Evolutionary conservation across 1,284 basidiomycete species (phyloP).

Genomic region (Anthracocystis panici-leucophaei): DNA sequence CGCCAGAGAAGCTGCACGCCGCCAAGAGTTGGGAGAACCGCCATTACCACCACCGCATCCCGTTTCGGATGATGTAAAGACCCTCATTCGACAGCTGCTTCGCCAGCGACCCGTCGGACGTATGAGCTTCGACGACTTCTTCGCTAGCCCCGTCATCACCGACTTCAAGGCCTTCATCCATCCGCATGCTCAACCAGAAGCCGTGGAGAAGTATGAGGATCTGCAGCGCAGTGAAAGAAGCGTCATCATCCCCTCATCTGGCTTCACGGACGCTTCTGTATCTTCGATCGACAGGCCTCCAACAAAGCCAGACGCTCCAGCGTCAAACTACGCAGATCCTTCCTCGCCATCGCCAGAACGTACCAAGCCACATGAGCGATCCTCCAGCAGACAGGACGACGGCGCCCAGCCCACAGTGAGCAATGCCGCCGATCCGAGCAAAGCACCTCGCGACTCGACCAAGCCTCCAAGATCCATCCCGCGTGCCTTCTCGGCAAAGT

Average conservation of each 20-base stretch:
- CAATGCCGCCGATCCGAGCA: not conserved
- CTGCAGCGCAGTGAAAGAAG: conserved; percentile 42
- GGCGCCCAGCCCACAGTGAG: not conserved
- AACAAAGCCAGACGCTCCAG: not conserved
- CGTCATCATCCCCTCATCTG: conserved; percentile 37
- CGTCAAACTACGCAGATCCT: not conserved
- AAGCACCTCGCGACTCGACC: conserved; percentile 1
- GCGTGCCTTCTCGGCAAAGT: conserved; percentile 46
- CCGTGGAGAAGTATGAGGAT: conserved; percentile 43
- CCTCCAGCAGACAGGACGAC: conserved; percentile 4
- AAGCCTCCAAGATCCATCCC: conserved; percentile 24
- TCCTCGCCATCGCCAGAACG: conserved; percentile 1
- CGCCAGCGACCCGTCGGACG: conserved; percentile 87
- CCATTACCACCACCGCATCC: conserved; percentile 60
- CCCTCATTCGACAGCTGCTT: conserved; percentile 83
- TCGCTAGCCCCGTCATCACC: conserved; percentile 72
- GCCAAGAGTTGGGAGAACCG: conserved; percentile 57
- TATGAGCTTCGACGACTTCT: conserved; percentile 92
- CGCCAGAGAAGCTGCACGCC: conserved; percentile 57
- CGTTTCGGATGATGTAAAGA: conserved; percentile 87
- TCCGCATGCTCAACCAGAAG: conserved; percentile 39
- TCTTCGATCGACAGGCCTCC: conserved; percentile 9
- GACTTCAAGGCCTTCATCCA: conserved; percentile 50
- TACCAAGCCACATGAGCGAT: not conserved
- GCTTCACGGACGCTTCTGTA: conserved; percentile 25